Percentiles rank a stretch among this genome's conserved stretches.
These are phyloP conservation scores for Zygoascus sp. DNA, from an alignment of 1,139 yeast species.

Conservation along the genomic window DNA sequence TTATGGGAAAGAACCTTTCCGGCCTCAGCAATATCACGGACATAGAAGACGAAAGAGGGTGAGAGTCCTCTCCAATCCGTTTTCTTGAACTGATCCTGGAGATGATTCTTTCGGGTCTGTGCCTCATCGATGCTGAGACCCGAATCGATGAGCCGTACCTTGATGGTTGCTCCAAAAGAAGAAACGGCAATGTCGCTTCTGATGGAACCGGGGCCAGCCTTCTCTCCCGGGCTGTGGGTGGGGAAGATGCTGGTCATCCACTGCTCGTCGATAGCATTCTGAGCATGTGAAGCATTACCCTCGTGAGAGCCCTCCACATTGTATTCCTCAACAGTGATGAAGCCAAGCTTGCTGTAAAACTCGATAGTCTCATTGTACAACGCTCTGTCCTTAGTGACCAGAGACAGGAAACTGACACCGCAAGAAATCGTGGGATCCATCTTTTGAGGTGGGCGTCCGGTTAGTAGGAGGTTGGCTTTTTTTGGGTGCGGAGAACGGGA, in stretches of 20 bases:
- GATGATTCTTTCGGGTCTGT: conserved; percentile 18
- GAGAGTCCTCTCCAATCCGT: conserved; percentile 35
- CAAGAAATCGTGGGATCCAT: conserved; percentile 7
- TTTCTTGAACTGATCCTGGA: conserved; percentile 14
- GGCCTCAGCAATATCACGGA: conserved; percentile 25
- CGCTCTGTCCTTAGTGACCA: conserved; percentile 50
- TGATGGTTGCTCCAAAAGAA: conserved; percentile 29
- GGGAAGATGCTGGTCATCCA: conserved; percentile 29
- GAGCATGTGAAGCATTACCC: conserved; percentile 26
- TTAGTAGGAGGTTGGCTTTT: no score
- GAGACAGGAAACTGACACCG: conserved; percentile 46
- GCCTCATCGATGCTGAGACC: conserved; percentile 26
- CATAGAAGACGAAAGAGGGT: conserved; percentile 34
- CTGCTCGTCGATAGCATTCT: conserved; percentile 25
- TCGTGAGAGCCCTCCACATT: conserved; percentile 28
- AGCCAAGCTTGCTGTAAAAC: conserved; percentile 59
- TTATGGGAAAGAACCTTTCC: conserved; percentile 18
- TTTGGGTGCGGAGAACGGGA: no score
- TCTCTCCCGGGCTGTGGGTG: neutral
- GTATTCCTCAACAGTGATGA: conserved; percentile 45
- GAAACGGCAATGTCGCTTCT: conserved; percentile 7
- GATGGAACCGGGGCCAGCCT: conserved; percentile 3
- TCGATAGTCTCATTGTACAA: conserved; percentile 44
- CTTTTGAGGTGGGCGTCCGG: neutral
- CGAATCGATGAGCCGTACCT: conserved; percentile 30